phyloP scores from a whole-genome alignment of 2,329 filamentous ascomycete genomes.

The Aspergillus ochraceus region DNA sequence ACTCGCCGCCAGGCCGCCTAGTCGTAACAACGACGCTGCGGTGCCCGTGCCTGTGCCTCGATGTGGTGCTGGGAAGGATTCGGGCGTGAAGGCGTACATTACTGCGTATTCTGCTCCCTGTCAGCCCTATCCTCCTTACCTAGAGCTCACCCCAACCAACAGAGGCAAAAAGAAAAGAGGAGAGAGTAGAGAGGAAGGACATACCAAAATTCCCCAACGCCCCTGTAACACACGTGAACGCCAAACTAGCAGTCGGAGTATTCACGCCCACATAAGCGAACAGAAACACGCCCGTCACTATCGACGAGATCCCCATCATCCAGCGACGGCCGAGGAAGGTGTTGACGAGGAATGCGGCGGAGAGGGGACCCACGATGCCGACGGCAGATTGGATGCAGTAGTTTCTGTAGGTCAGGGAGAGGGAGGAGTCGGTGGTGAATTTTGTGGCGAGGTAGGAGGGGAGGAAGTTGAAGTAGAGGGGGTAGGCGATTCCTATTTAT shows the following conservation, averaged over 20 bases:
- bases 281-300: slow-evolving; percentile 49
- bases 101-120: slow-evolving; percentile 28
- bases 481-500: slow-evolving; percentile 45
- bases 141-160: too few relatives aligned
- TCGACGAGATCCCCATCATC: slow-evolving; percentile 48
- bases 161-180: too few relatives aligned
- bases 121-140: background rate
- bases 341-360: slow-evolving; percentile 43
- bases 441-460: slow-evolving; percentile 47
- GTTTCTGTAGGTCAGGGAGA: slow-evolving; percentile 24
- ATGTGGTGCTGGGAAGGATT: slow-evolving; percentile 29
- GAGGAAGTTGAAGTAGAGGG: slow-evolving; percentile 50
- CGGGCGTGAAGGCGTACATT: slow-evolving; percentile 31
- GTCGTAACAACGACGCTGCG: slow-evolving; percentile 32
- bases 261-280: slow-evolving; percentile 48
- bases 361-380: slow-evolving; percentile 44
- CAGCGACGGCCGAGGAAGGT: slow-evolving; percentile 44
- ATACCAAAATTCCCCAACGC: slow-evolving; percentile 44
- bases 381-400: slow-evolving; percentile 36
- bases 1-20: slow-evolving; percentile 42
- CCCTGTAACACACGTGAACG: slow-evolving; percentile 43
- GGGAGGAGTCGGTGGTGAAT: slow-evolving; percentile 26
- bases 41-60: slow-evolving; percentile 28
- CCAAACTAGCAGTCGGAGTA: slow-evolving; percentile 35
- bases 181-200: background rate